phyloP scores from a whole-genome alignment of 352 stramenopile species.

The Pythium insidiosum region DNA sequence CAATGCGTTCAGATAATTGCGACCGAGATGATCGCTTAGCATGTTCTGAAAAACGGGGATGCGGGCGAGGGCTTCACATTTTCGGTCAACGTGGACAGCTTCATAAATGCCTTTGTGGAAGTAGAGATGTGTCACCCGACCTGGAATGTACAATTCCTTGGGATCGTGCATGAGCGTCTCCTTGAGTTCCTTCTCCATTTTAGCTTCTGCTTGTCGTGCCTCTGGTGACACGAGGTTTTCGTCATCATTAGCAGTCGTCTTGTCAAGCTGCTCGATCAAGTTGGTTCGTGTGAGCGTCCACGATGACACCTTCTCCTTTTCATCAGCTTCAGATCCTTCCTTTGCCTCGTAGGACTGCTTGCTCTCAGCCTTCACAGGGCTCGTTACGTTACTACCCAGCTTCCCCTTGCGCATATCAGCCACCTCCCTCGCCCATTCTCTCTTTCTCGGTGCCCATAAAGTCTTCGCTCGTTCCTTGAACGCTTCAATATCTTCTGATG shows the following conservation, averaged over 20 bases:
- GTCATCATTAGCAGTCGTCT: conserved; percentile 21
- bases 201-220: conserved; percentile 37
- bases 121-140: conserved; percentile 69
- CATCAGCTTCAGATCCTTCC: background rate
- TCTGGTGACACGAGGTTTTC: conserved; percentile 22
- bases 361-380: conserved; percentile 9
- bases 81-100: conserved; percentile 70
- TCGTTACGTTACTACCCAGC: conserved; percentile 1
- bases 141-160: conserved; percentile 74
- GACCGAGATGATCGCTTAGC: conserved; percentile 74
- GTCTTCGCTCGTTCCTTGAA: conserved; percentile 81
- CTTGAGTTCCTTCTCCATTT: conserved; percentile 44
- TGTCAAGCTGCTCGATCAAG: conserved; percentile 71
- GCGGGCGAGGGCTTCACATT: conserved; percentile 57
- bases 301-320: conserved; percentile 32
- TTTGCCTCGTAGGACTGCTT: no score
- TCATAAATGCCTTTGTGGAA: conserved; percentile 78
- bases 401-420: conserved; percentile 33
- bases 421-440: conserved; percentile 67
- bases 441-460: conserved; percentile 72
- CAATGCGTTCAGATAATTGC: conserved; percentile 73
- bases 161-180: conserved; percentile 44
- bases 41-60: conserved; percentile 85
- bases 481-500: conserved; percentile 67
- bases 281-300: conserved; percentile 74